A percentile compares a stretch with the other conserved stretches of the same genome.
phyloP scores from a whole-genome alignment of 208 protist species.

The Acanthamoeba lenticulata region DNA sequence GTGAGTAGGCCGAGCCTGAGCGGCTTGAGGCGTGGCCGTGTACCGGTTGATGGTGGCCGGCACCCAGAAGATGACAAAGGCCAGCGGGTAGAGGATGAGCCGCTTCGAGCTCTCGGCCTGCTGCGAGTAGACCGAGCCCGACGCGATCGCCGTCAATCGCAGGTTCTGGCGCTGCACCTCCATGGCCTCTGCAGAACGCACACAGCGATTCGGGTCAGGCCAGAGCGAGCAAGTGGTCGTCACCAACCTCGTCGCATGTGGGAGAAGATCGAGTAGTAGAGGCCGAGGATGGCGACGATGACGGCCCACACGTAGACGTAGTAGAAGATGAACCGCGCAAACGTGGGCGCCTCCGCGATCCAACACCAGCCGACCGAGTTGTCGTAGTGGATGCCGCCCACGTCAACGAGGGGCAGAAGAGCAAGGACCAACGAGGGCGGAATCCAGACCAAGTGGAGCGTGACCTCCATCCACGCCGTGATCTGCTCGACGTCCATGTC shows the following conservation, averaged over 20 bases:
- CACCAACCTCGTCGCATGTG: background rate
- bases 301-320: background rate
- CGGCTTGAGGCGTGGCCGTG: too few species aligned
- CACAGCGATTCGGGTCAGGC: too few species aligned
- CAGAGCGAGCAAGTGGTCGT: too few species aligned
- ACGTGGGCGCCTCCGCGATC: background rate
- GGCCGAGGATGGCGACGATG: background rate
- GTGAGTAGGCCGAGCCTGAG: too few species aligned
- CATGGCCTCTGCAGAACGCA: too few species aligned
- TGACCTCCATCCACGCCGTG: background rate
- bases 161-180: background rate
- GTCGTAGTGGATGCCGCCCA: background rate
- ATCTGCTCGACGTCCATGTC: too few species aligned
- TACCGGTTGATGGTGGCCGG: conserved; percentile 23
- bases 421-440: background rate
- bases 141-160: background rate
- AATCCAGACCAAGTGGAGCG: background rate
- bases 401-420: background rate
- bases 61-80: background rate
- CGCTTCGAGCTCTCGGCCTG: background rate
- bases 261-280: background rate
- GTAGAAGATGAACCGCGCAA: background rate
- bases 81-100: background rate
- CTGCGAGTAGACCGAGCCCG: background rate
- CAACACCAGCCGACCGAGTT: background rate